Evolutionary conservation across 1,284 basidiomycete genomes (phyloP), one percentile per base, ranked within the genome.

Genomic region (Ustilago trichophora): DNA sequence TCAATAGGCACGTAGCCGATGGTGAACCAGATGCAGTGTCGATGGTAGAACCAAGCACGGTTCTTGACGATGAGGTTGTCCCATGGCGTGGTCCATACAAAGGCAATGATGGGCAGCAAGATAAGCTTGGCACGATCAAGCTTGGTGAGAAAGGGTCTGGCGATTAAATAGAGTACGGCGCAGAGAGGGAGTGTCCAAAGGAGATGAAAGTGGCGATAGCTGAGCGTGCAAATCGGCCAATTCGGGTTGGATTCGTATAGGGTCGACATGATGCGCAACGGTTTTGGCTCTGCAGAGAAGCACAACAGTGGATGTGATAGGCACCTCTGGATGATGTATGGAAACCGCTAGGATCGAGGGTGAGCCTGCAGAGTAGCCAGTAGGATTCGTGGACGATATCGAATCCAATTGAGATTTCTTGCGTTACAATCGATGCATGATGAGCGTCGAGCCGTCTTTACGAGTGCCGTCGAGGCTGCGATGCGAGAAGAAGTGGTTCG

Each of bases 61-160:
- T 68, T 70, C 24, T 69, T 54, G 18, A 77, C 74, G 37, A 77
- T 63, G 45, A 71, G 54, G 29, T 72, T 75, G 54, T 77, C 76
- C 74, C 76, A 77, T 11, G 74, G 72, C 15, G 76, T 75, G 10
- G 76, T 77, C 76, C 76, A 77, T 0, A 77, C 62, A 25, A 77
- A 75, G 2, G 76, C 76, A 32, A 77, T 72, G 44, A 65, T 52
- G 34, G 76, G 74, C 0, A 77, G 63, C 15, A 77, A 31, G 32
- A 69, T 52, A 26, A 77, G 67, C 50, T 76, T 76, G 31, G 63
- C 60, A n/a, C 55, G 52, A 31, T 77, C 76, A 22, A 77, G 53
- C 22, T 51, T 50, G 35, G 74, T 76, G 18, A 76, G 64, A 37
- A 77, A 73, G 0, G 76, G 76, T 18, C 63, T 38, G 6, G 63